Evolutionary conservation across 2,329 filamentous ascomycete species (phyloP), one percentile per base, ranked within the genome.

Genomic region (Sporothrix pallida): DNA sequence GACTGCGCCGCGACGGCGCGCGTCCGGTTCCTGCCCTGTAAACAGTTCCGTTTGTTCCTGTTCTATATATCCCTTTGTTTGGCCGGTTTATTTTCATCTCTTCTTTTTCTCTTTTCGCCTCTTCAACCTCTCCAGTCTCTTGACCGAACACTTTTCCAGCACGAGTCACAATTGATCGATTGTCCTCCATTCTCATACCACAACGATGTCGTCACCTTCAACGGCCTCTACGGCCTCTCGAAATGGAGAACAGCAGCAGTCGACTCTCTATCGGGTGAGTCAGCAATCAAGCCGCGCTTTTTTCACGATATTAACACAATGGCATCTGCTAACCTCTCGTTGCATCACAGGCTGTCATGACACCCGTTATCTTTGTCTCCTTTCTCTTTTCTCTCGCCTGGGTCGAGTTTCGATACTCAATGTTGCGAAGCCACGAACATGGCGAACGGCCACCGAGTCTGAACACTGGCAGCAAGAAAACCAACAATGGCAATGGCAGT

Each of bases 321-420:
- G n/a, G n/a, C 4, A 2, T 26, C 42, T 65, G 60, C 23, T 48
- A 46, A 65, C 44, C 44, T 52, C 9, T 26, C 42, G 31, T 37
- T 37, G 44, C 26, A 52, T n/a, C 42, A 37, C 73, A 87, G 85
- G 72, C 84, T 23, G 77, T 92, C 77, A 84, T 91, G 81, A 91
- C 89, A 0, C 90, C 91, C 8, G 77, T 92, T 75, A 85, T 89
- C 76, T 88, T 92, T 79, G 83, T 89, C 70, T 87, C 89, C 26
- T 92, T 92, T 81, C 80, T 93, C 58, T 63, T 92, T 76, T 92
- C 90, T 1, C 86, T 93, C 63, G 85, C 86, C 79, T 80, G 91
- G 70, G 86, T 92, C 60, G 90, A 92, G 82, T 82, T 86, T 70
- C 84, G 84, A 74, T 83, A 89, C 85, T 81, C 88, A 78, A 78